Conservation (phyloP, 2,329 filamentous ascomycete species). For the Ophiostoma fasciatum region DNA sequence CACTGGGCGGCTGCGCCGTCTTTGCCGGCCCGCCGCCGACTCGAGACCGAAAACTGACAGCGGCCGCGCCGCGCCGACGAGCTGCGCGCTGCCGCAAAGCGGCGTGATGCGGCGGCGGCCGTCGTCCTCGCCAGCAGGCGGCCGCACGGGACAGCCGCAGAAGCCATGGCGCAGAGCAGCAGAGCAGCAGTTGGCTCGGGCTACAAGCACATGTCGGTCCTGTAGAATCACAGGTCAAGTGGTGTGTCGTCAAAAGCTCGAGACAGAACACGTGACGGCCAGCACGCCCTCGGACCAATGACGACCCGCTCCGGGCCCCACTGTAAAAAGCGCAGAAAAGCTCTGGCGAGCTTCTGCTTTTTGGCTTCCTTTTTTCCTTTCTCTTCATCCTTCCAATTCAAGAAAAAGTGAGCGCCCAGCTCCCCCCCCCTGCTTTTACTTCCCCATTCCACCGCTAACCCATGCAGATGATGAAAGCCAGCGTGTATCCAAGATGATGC, state of each 20-base stretch:
- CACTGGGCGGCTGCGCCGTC: slow-evolving; percentile 13
- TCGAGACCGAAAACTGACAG: neutral
- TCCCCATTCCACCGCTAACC: slow-evolving; percentile 16
- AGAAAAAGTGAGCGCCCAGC: slow-evolving; percentile 56
- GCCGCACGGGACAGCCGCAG: too few relatives aligned
- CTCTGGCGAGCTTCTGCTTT: slow-evolving; percentile 12
- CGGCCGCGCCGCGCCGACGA: too few relatives aligned
- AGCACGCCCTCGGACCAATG: slow-evolving; percentile 8
- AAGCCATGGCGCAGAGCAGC: too few relatives aligned
- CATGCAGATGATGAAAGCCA: slow-evolving; percentile 94
- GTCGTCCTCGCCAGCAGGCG: too few relatives aligned
- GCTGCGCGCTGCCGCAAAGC: neutral
- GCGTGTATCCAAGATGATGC: slow-evolving; percentile 82
- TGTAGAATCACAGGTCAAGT: too few relatives aligned
- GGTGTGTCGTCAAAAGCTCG: too few relatives aligned
- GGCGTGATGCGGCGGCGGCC: neutral
- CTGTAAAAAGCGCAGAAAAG: slow-evolving; percentile 12
- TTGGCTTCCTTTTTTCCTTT: slow-evolving; percentile 29
- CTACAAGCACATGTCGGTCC: too few relatives aligned
- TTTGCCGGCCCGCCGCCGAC: neutral
- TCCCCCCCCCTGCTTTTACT: neutral
- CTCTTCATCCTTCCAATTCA: slow-evolving; percentile 94
- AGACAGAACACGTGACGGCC: too few relatives aligned
- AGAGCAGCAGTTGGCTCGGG: too few relatives aligned
- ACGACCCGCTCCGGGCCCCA: slow-evolving; percentile 5